A percentile compares a stretch with the other conserved stretches of the same genome.
Evolutionary conservation across 345 rosid genomes (phyloP).

Genomic region (Schrenkiella parvula): DNA sequence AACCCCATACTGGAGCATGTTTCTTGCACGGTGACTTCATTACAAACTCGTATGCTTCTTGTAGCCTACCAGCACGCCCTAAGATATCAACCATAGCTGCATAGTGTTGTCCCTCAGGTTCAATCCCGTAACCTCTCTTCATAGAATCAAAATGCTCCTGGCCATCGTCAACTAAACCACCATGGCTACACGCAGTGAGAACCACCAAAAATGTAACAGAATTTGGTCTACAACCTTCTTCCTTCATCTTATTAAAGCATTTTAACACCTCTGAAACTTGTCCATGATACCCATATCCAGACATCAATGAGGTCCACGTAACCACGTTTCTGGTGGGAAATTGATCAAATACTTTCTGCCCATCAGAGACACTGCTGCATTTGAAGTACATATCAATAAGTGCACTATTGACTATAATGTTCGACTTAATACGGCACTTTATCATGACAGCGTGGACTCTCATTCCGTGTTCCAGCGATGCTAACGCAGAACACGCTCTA

Average conservation of each 20-base stretch:
- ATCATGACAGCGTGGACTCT: conserved; percentile 54
- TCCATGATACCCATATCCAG: conserved; percentile 67
- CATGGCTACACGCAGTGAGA: conserved; percentile 73
- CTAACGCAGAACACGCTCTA: conserved; percentile 57
- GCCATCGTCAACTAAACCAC: conserved; percentile 63
- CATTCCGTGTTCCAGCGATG: conserved; percentile 59
- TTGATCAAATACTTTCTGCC: conserved; percentile 42
- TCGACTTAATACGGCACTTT: conserved; percentile 42
- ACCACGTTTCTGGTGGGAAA: conserved; percentile 45
- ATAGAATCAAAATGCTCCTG: conserved; percentile 47
- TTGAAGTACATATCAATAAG: conserved; percentile 77
- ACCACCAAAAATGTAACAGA: conserved; percentile 62
- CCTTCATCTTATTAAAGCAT: conserved; percentile 55
- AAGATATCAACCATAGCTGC: conserved; percentile 68
- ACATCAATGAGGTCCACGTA: conserved; percentile 69
- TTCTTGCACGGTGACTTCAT: conserved; percentile 51
- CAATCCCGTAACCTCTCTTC: conserved; percentile 53
- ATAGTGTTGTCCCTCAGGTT: conserved; percentile 57
- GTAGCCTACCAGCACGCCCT: conserved; percentile 64
- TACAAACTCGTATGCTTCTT: conserved; percentile 60
- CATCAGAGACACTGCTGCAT: conserved; percentile 56
- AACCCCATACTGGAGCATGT: conserved; percentile 65
- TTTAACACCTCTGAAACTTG: conserved; percentile 57
- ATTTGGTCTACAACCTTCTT: conserved; percentile 56
- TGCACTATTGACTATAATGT: conserved; percentile 57